Evolutionary conservation across 2,329 filamentous ascomycete species (phyloP).

Genomic region (Huntiella abstrusa): DNA sequence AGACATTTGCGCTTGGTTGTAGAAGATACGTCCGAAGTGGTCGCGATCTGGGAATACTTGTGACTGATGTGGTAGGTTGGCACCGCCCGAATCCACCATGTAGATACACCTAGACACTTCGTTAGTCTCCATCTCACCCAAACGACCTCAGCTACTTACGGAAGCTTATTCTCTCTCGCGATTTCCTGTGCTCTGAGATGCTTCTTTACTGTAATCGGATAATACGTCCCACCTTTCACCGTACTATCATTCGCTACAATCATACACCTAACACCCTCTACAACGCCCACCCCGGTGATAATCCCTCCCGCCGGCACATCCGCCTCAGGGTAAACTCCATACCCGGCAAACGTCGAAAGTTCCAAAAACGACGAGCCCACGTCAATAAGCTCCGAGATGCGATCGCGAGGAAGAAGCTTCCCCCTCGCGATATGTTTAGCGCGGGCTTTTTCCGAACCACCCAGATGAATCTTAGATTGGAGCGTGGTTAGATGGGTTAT

Average conservation of each 20-base stretch:
- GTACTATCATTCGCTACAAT: constrained; percentile 93
- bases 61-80: constrained; percentile 84
- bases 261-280: constrained; percentile 81
- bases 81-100: constrained; percentile 86
- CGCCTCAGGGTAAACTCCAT: constrained; percentile 70
- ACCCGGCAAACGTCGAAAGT: constrained; percentile 75
- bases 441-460: constrained; percentile 63
- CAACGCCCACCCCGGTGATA: constrained; percentile 76
- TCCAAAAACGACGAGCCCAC: constrained; percentile 82
- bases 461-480: constrained; percentile 51
- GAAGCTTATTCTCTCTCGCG: constrained; percentile 65
- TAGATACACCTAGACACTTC: constrained; percentile 53
- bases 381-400: constrained; percentile 72
- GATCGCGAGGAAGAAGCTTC: constrained; percentile 88
- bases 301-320: constrained; percentile 82
- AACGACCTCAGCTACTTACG: constrained; percentile 25
- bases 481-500: constrained; percentile 50
- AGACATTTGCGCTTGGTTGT: constrained; percentile 91
- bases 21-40: constrained; percentile 95
- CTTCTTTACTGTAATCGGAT: constrained; percentile 94
- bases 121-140: constrained; percentile 3
- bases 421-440: constrained; percentile 74
- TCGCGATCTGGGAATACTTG: constrained; percentile 91
- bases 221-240: constrained; percentile 94
- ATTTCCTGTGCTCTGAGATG: constrained; percentile 83